Evolutionary conservation across 2,329 filamentous ascomycete genomes (phyloP), one percentile per base, ranked within the genome.

Genomic region (Laburnicola sp.): DNA sequence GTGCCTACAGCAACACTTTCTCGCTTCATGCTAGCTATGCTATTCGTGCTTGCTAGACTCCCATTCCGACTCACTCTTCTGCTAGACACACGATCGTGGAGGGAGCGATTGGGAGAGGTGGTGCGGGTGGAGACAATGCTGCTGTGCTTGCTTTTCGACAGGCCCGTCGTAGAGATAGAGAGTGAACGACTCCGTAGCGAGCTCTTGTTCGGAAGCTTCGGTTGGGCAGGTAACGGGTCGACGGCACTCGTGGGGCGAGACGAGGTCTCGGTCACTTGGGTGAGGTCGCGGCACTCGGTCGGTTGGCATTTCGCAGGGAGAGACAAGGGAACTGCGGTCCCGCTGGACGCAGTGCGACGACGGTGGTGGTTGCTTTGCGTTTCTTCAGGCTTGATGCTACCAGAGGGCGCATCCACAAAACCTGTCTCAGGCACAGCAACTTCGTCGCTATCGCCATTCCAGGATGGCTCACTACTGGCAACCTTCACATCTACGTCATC

Each of bases 321-420:
- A 2, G 60, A 56, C 31, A 69, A 63, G 6, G 57, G 45, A 6
- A 70, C 56, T 9, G 66, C 64, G 11, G 69, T 63, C 23, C 63
- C 70, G 37, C 68, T 71, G 9, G 64, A 68, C 16, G 70, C 69
- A 10, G 71, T 73, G 23, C 70, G 67, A 21, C 70, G 65, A 22
- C 71, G 66, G 38, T 58, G 62, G 31, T 67, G 68, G 7, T 45
- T 54, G 9, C 58, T 60, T 8, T 60, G 58, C 21, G 54, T 52
- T 11, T 54, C 48, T n/a, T 53, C 46, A 2, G 60, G 52, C 38
- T 70, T 69, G 38, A 63, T 56, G 51, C 59, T 63, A 16, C 56
- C 59, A 9, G 58, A 41, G n/a, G 59, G 60, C 2, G 57, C 52
- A 6, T 63, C 62, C 35, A 69, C 58, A 38, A 66, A 43, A 23